These are phyloP conservation scores for Corinectria fuckeliana DNA, from an alignment of 2,329 filamentous ascomycete species.

Conservation along the genomic window DNA sequence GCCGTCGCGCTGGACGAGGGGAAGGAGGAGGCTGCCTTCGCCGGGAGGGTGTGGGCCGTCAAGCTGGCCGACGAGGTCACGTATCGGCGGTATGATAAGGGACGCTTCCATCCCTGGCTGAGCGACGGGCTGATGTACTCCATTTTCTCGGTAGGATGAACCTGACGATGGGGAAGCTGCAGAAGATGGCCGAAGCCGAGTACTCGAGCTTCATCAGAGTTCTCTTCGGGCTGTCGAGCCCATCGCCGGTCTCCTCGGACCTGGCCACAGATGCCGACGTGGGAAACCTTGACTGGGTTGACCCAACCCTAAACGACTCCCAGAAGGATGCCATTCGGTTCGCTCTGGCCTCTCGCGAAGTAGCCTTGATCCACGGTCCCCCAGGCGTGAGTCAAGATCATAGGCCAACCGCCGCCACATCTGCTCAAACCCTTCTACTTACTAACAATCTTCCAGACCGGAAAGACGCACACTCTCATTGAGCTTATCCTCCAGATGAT, in stretches of 20 bases:
- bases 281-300: constrained; percentile 63
- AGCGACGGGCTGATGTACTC: not conserved
- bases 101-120: not conserved
- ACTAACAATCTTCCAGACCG: constrained; percentile 63
- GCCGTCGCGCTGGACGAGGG: constrained; percentile 75
- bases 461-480: constrained; percentile 95
- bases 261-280: constrained; percentile 50
- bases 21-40: constrained; percentile 52
- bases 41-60: constrained; percentile 66
- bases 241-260: constrained; percentile 55
- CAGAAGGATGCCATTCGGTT: constrained; percentile 79
- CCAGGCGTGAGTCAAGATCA: constrained; percentile 68
- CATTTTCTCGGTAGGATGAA: constrained; percentile 60
- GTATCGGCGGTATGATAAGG: constrained; percentile 58
- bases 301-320: constrained; percentile 67
- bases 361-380: constrained; percentile 92
- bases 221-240: constrained; percentile 64
- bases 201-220: constrained; percentile 67
- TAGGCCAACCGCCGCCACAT: too few species aligned
- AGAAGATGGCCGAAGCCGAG: constrained; percentile 62
- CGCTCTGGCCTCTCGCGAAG: constrained; percentile 78
- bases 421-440: not conserved
- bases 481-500: constrained; percentile 93
- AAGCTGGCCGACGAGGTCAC: constrained; percentile 74
- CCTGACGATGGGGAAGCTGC: constrained; percentile 64